These are phyloP conservation scores for Salinomyces thailandicus DNA, from an alignment of 2,329 filamentous ascomycete species.

Conservation along the genomic window DNA sequence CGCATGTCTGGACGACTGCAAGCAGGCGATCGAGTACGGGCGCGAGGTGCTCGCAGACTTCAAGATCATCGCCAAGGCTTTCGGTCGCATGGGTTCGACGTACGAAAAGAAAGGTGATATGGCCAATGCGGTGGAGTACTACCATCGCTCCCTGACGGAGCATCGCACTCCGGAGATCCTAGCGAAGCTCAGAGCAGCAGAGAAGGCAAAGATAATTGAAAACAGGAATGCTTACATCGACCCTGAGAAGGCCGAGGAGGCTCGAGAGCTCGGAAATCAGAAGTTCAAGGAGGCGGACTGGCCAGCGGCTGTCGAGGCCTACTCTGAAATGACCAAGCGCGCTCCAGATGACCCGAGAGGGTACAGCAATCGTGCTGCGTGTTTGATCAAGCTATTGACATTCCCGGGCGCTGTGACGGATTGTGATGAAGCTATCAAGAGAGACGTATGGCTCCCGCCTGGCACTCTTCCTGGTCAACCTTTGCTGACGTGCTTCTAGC, in stretches of 20 bases:
- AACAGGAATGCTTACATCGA: conserved; percentile 76
- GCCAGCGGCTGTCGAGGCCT: conserved; percentile 87
- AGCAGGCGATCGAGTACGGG: conserved; percentile 80
- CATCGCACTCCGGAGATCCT: conserved; percentile 92
- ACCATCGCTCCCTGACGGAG: conserved; percentile 88
- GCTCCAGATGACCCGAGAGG: conserved; percentile 85
- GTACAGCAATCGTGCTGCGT: conserved; percentile 94
- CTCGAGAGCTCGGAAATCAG: conserved; percentile 85
- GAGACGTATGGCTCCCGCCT: too few species aligned
- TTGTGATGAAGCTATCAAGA: conserved; percentile 83
- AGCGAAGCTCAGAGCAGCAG: conserved; percentile 79
- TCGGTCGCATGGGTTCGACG: conserved; percentile 83
- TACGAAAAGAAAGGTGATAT: conserved; percentile 86
- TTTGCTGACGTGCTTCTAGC: conserved; percentile 17
- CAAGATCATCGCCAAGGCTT: conserved; percentile 97
- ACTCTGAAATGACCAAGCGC: conserved; percentile 94
- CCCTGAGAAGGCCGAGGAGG: conserved; percentile 86
- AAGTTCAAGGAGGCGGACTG: conserved; percentile 97
- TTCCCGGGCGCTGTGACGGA: conserved; percentile 91
- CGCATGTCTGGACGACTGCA: conserved; percentile 74
- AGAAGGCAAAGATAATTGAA: conserved; percentile 71
- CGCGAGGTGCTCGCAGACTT: conserved; percentile 87
- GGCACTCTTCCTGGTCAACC: too few species aligned
- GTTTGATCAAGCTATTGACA: conserved; percentile 90
- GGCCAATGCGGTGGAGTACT: conserved; percentile 71